Conservation (phyloP, 768 basidiomycete species). For the Leccinum subtestaceum region DNA sequence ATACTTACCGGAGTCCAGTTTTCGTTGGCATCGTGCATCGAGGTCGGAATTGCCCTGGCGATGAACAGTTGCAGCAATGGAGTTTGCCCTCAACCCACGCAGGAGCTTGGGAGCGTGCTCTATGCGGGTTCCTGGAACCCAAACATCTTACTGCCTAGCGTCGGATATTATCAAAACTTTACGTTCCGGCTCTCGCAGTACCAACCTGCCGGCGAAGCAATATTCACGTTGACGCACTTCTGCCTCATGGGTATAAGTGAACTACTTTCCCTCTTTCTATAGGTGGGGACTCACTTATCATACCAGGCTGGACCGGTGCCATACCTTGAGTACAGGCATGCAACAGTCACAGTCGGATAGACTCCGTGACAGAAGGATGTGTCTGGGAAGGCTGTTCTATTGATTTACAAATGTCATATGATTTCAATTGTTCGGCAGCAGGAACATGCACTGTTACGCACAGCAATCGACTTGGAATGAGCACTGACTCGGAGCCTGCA, state of each 20-base stretch:
- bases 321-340: constrained; percentile 21
- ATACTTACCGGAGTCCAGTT: constrained; percentile 6
- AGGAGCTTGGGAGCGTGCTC: constrained; percentile 15
- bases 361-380: neutral
- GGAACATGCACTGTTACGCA: neutral
- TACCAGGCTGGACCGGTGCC: constrained; percentile 15
- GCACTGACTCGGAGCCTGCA: neutral
- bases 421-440: neutral
- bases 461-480: neutral
- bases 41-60: constrained; percentile 22
- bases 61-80: constrained; percentile 16
- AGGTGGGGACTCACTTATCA: neutral
- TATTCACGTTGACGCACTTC: constrained; percentile 20
- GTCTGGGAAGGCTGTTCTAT: neutral
- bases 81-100: constrained; percentile 14
- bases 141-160: neutral
- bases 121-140: constrained; percentile 22
- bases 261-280: neutral
- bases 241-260: constrained; percentile 15
- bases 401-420: neutral
- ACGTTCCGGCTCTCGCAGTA: constrained; percentile 13
- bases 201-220: constrained; percentile 9
- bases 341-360: constrained; percentile 17
- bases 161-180: constrained; percentile 23
- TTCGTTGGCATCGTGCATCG: constrained; percentile 16